Evolutionary conservation across 306 rosid genomes (phyloP).

Genomic region (Pterocarpus macrocarpus): DNA sequence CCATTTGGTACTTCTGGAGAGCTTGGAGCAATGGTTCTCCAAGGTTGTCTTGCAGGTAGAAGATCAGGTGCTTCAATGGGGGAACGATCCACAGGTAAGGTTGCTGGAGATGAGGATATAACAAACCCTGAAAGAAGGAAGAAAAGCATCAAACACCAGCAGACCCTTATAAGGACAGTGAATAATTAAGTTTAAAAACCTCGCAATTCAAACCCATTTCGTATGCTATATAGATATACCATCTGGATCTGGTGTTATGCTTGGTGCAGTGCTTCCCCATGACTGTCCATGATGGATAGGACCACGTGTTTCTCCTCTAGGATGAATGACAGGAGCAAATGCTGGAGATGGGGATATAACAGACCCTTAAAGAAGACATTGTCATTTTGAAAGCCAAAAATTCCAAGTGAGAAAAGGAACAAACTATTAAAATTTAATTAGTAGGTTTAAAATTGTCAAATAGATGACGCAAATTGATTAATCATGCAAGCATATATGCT

Average conservation of each 20-base stretch:
- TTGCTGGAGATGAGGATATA: conserved; percentile 66
- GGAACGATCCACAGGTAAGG: conserved; percentile 55
- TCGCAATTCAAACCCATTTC: conserved; percentile 26
- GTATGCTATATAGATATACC: conserved; percentile 45
- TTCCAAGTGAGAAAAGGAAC: neutral
- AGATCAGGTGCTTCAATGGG: conserved; percentile 53
- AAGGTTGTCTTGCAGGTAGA: conserved; percentile 42
- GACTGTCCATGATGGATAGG: conserved; percentile 56
- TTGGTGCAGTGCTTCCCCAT: conserved; percentile 59
- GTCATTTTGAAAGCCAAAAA: conserved; percentile 30
- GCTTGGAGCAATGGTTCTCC: conserved; percentile 58
- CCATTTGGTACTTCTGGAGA: conserved; percentile 62
- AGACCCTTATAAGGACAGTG: neutral
- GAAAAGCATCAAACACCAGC: neutral
- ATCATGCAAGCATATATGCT: conserved; percentile 10
- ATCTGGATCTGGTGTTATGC: conserved; percentile 47
- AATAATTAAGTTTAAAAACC: conserved; percentile 15
- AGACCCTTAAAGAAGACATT: conserved; percentile 58
- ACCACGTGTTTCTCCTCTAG: conserved; percentile 61
- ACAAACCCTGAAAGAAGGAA: conserved; percentile 57
- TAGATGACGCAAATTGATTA: conserved; percentile 13
- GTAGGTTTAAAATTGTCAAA: conserved; percentile 26
- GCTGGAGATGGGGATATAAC: conserved; percentile 67
- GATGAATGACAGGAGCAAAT: conserved; percentile 55
- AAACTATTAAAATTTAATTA: neutral